Percentiles rank a stretch among this genome's conserved stretches.
phyloP scores from a whole-genome alignment of 306 rosid species.

The Ziziphus jujuba region DNA sequence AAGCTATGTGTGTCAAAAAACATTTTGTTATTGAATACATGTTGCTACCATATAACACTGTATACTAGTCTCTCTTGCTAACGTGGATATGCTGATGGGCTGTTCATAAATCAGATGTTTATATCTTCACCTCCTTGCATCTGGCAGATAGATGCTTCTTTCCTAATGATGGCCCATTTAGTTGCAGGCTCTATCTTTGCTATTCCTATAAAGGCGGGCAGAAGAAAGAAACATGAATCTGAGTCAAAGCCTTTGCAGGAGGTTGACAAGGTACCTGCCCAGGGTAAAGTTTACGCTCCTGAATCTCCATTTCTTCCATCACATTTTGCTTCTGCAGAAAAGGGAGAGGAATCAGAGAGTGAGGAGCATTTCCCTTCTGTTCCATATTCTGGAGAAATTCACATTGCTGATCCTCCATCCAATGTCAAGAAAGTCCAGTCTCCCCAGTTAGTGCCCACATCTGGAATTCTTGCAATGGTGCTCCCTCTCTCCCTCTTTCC shows the following conservation, averaged over 20 bases:
- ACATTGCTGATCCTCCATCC: constrained; percentile 25
- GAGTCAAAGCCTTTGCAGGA: constrained; percentile 53
- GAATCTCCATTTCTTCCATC: constrained; percentile 51
- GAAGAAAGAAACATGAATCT: constrained; percentile 46
- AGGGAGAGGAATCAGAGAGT: constrained; percentile 30
- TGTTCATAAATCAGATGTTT: not conserved
- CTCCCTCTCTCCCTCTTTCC: constrained; percentile 22
- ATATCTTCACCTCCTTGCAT: not conserved
- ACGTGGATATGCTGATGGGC: not conserved
- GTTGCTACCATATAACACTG: not conserved
- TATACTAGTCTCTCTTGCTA: not conserved
- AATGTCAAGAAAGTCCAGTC: constrained; percentile 9
- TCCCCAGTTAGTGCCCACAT: constrained; percentile 26
- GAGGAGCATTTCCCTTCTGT: constrained; percentile 32
- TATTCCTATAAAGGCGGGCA: constrained; percentile 44
- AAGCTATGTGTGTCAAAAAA: not conserved
- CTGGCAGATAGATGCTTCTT: constrained; percentile 5
- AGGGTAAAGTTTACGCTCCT: constrained; percentile 32
- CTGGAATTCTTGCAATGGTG: constrained; percentile 40
- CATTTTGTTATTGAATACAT: not conserved
- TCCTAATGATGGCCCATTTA: constrained; percentile 27
- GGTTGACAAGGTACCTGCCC: constrained; percentile 33
- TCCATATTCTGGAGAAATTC: constrained; percentile 34
- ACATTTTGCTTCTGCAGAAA: constrained; percentile 37
- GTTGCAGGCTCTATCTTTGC: constrained; percentile 52